phyloP scores from a whole-genome alignment of 202 grass and related monocot genomes.

The Setaria italica region DNA sequence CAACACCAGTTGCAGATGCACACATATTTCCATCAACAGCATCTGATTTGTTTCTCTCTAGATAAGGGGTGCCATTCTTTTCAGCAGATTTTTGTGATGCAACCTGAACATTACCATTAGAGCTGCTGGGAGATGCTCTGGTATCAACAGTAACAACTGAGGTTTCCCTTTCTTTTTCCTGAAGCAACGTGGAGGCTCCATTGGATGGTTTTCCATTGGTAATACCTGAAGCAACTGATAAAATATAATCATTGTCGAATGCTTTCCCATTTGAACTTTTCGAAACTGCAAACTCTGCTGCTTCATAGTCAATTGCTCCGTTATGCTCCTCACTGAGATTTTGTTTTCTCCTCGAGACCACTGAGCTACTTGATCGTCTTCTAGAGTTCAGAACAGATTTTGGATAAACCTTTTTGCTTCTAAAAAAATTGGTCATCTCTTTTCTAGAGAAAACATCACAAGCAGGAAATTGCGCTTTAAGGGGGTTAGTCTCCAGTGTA shows the following conservation, averaged over 20 bases:
- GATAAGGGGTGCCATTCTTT: slow-evolving; percentile 50
- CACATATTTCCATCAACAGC: slow-evolving; percentile 79
- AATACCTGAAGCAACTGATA: slow-evolving; percentile 58
- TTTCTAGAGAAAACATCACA: slow-evolving; percentile 89
- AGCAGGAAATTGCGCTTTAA: slow-evolving; percentile 84
- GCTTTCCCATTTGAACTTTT: slow-evolving; percentile 54
- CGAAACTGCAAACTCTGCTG: slow-evolving; percentile 46
- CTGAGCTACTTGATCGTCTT: slow-evolving; percentile 49
- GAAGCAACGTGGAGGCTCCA: slow-evolving; percentile 53
- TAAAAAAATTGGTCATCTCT: slow-evolving; percentile 88
- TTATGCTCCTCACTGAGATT: slow-evolving; percentile 43
- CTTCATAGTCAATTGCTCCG: slow-evolving; percentile 49
- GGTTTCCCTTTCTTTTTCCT: slow-evolving; percentile 41
- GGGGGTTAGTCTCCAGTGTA: slow-evolving; percentile 60
- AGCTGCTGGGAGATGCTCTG: slow-evolving; percentile 44
- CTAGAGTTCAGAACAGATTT: slow-evolving; percentile 67
- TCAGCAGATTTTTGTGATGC: slow-evolving; percentile 49
- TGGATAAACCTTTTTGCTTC: slow-evolving; percentile 78
- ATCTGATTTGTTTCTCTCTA: slow-evolving; percentile 50
- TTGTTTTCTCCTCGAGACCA: slow-evolving; percentile 54
- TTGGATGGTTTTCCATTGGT: slow-evolving; percentile 60
- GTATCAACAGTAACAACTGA: slow-evolving; percentile 51
- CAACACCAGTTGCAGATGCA: slow-evolving; percentile 82
- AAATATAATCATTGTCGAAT: slow-evolving; percentile 61
- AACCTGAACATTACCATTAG: slow-evolving; percentile 49